Base-by-base conservation (phyloP, 2,329 filamentous ascomycete species). In the Colletotrichum sojae region DNA sequence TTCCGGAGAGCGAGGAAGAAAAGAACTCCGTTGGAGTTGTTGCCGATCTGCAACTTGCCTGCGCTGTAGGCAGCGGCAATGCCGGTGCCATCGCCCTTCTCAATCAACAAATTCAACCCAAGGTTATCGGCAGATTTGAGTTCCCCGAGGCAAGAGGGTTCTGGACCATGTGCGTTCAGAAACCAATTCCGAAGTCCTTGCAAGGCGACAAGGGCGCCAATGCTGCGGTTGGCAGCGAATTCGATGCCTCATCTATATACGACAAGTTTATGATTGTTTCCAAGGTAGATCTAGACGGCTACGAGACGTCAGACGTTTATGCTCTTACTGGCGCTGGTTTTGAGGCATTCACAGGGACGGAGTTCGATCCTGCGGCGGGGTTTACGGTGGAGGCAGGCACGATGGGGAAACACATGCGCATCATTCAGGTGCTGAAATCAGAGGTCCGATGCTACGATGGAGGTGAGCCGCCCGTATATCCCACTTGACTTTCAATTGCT, bases 391-490 rank as follows among this genome's bases (percentile, higher is more conserved):
- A 97, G 73, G 92, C 96, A 18, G 94, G 93, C 16, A 92, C 92
- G 0, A 89, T 99, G 79, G 92, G 92, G n/a, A 89, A 89, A 59
- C 90, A 93, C 69, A 93, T 89, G 76, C 90, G 94, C 67, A 91
- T 98, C 40, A 91, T 98, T 16, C 96, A 98, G 76, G 91, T 97
- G 2, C 85, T 97, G 61, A 92, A 91, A 72, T 94, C 91, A 2
- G 95, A 98, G 76, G 90, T 98, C 25, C 89, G 95, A 68, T 95
- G 92, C 70, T 99, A 98, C 75, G 95, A 98, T 78, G 91, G 91
- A 80, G 91, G 94, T 95, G 80, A 86, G 91, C 13, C 40, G 40
- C 16, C 16, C 16, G 40, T 85, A 52, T 54, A 63, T 43, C 43
- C 25, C 36, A 2, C 2, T 36, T 46, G 13, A 48, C 55, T 43